These are phyloP conservation scores for Bothriochloa decipiens DNA, from an alignment of 176 grass and related monocot species.

Conservation along the genomic window DNA sequence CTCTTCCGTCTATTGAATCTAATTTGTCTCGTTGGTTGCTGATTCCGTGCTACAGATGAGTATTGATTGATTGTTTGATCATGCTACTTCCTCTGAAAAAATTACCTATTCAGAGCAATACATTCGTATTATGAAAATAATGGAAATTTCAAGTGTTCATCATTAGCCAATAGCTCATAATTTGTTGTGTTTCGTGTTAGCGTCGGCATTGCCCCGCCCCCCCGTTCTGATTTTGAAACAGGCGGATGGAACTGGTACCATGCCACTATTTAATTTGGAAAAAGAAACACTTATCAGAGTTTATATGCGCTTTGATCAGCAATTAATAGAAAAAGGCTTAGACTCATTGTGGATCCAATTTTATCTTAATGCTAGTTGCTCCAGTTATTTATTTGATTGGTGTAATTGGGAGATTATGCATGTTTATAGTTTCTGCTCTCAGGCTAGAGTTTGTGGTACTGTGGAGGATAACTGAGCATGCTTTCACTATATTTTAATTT, in stretches of 20 bases:
- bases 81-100: too few species aligned
- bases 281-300: not conserved
- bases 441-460: not conserved
- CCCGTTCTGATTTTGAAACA: too few species aligned
- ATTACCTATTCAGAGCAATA: too few species aligned
- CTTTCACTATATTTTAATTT: not conserved
- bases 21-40: too few species aligned
- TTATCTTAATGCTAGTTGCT: not conserved
- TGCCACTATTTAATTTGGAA: not conserved
- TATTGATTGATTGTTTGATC: too few species aligned
- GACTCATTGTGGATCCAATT: not conserved
- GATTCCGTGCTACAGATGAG: too few species aligned
- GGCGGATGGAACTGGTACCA: not conserved
- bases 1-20: too few species aligned
- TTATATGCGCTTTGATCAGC: not conserved
- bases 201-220: not conserved
- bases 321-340: not conserved
- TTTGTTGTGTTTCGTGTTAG: not conserved
- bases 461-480: not conserved
- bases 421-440: not conserved
- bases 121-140: not conserved
- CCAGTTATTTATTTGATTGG: not conserved
- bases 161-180: not conserved
- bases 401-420: not conserved
- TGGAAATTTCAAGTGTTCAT: not conserved